Percentiles rank a stretch among this genome's conserved stretches.
These are phyloP conservation scores for Choanephora cucurbitarum DNA, from an alignment of 371 early-diverging fungal species.

Conservation along the genomic window DNA sequence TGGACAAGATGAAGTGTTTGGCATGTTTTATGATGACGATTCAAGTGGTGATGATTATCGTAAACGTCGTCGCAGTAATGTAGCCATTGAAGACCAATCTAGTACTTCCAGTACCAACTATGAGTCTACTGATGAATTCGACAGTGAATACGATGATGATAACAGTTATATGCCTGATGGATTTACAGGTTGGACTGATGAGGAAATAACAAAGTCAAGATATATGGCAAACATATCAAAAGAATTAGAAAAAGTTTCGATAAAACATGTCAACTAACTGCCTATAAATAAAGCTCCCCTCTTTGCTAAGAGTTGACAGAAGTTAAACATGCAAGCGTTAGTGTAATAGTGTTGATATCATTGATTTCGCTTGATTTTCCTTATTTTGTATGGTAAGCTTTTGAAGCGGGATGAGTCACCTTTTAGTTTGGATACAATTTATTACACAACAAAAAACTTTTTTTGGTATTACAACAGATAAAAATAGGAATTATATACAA, in stretches of 20 bases:
- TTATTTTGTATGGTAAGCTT: too few relatives aligned
- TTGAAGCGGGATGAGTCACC: not conserved
- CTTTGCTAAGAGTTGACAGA: too few relatives aligned
- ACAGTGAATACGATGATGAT: conserved; percentile 19
- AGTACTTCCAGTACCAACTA: conserved; percentile 7
- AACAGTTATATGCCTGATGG: conserved; percentile 19
- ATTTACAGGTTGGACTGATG: conserved; percentile 52
- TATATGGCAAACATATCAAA: conserved; percentile 25
- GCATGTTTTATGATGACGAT: conserved; percentile 46
- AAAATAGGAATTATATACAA: not conserved
- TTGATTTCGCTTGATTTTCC: too few relatives aligned
- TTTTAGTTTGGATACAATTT: not conserved
- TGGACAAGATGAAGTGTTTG: conserved; percentile 45
- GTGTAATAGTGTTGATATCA: too few relatives aligned
- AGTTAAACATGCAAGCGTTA: too few relatives aligned
- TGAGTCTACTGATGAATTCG: conserved; percentile 15
- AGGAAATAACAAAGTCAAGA: conserved; percentile 40
- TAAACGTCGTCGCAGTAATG: conserved; percentile 7
- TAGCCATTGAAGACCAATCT: conserved; percentile 2
- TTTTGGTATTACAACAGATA: not conserved
- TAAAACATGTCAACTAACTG: conserved; percentile 1
- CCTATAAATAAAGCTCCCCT: too few relatives aligned
- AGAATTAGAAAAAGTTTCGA: conserved; percentile 24
- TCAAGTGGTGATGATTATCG: conserved; percentile 6
- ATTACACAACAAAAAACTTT: not conserved